Conservation (phyloP, 2,329 filamentous ascomycete genomes). For the Elsinoe perseae region DNA sequence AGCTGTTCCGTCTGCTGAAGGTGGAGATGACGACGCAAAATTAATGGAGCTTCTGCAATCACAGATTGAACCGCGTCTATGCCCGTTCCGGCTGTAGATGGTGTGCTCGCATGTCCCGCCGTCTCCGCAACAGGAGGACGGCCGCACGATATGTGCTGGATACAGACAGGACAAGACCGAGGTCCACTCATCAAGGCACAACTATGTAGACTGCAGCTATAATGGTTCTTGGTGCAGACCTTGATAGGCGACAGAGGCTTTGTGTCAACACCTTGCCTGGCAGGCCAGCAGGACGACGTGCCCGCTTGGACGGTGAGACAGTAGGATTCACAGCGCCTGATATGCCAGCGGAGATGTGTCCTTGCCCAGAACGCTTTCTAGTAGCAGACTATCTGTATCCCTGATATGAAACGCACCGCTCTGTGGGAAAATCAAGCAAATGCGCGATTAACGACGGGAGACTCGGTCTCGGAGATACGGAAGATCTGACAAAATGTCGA, state of each 20-base stretch:
- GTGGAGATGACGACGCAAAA: conserved; percentile 11
- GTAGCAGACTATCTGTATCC: neutral
- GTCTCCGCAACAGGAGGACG: neutral
- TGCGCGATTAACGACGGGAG: conserved; percentile 17
- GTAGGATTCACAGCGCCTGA: too few species aligned
- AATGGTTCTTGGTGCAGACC: too few species aligned
- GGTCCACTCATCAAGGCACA: neutral
- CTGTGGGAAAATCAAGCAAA: conserved; percentile 5
- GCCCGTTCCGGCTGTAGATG: neutral
- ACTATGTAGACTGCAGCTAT: too few species aligned
- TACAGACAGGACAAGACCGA: too few species aligned
- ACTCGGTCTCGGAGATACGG: conserved; percentile 13
- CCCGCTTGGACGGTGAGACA: too few species aligned
- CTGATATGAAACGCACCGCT: conserved; percentile 16
- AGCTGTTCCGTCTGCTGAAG: neutral
- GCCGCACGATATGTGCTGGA: neutral
- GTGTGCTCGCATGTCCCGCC: neutral
- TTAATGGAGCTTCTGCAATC: neutral
- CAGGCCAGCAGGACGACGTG: too few species aligned
- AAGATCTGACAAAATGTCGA: conserved; percentile 12
- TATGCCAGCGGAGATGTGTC: too few species aligned
- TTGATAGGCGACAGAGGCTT: too few species aligned
- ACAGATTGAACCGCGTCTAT: neutral
- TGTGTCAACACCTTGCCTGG: too few species aligned
- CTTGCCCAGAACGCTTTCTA: too few species aligned